Base-by-base conservation (phyloP, 1,284 basidiomycete species). In the Earliella scabrosa region DNA sequence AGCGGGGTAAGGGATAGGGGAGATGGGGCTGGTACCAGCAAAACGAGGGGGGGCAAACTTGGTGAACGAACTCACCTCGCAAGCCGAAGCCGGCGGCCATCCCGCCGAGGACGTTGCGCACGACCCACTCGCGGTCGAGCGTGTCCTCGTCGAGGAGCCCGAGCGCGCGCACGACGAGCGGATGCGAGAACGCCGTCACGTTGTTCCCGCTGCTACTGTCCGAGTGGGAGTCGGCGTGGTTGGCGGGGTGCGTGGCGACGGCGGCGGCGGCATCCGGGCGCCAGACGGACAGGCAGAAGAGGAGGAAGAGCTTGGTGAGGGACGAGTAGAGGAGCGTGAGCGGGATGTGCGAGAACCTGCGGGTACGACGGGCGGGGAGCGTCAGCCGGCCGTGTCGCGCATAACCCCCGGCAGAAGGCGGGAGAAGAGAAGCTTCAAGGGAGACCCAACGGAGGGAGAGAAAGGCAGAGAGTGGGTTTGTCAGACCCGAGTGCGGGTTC, bases 301-400 rank as follows among this genome's bases (percentile, higher is more conserved):
- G 83, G 4, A 97, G 81, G 68, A 95, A 89, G 9, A 94, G 81
- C 63, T 96, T 96, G 2, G 91, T 89, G 32, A 96, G 75, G 1
- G 94, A 93, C 0, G 93, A 93, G 69, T 95, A 95, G 58, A 96
- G 80, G 4, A 96, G 77, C 3, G 89, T 88, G 16, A 96, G 79
- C 1, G 92, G 87, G 34, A 95, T 83, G 34, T 93, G 80, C 1
- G 85, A 85, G 48, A 87, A 82, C 63, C 89, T 91, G 64, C 20
- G 40, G 27, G 39, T 18, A 36, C 20, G 21, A 5, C 35, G 29
- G 29, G 13, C 29, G 29, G 29, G 29, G 29, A 31, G 7, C 13
- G 29, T 6, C 29, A 31, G 29, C 7, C 29, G 13, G n/a, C n/a
- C n/a, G n/a, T n/a, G n/a, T n/a, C 13, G 11, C 21, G 39, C n/a